These are phyloP conservation scores for Bretschneidera sinensis DNA, from an alignment of 345 rosid species.

Conservation along the genomic window DNA sequence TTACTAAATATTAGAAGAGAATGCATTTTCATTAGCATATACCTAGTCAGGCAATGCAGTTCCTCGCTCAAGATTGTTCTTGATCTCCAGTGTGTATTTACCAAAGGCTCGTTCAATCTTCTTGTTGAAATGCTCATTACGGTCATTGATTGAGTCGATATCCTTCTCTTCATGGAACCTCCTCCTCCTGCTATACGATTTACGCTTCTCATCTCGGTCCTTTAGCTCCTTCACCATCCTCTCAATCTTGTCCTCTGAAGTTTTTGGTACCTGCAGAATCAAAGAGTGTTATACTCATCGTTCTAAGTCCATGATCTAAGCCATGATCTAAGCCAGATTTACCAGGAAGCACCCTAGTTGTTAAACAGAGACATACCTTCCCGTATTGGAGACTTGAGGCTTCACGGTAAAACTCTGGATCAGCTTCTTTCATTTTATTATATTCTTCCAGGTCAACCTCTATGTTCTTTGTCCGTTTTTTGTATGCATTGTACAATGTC, in stretches of 20 bases:
- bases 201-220: conserved; percentile 70
- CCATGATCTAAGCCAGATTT: not conserved
- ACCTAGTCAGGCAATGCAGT: conserved; percentile 92
- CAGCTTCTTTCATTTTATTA: conserved; percentile 92
- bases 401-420: conserved; percentile 95
- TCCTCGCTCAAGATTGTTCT: conserved; percentile 97
- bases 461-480: conserved; percentile 76
- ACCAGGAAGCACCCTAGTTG: conserved; percentile 4
- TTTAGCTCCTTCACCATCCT: conserved; percentile 82
- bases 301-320: not conserved
- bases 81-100: conserved; percentile 89
- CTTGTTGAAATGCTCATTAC: conserved; percentile 99
- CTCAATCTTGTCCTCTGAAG: conserved; percentile 70
- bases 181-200: conserved; percentile 85
- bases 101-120: conserved; percentile 97
- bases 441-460: conserved; percentile 76
- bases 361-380: conserved; percentile 45
- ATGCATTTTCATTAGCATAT: not conserved
- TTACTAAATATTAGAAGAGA: not conserved
- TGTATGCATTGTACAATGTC: conserved; percentile 80
- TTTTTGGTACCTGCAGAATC: conserved; percentile 68
- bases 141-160: conserved; percentile 92
- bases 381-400: conserved; percentile 93
- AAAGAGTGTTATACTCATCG: too few species aligned
- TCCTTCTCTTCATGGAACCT: conserved; percentile 91